Base-by-base conservation (phyloP, 2,329 filamentous ascomycete genomes). In the Stylonectria norvegica region DNA sequence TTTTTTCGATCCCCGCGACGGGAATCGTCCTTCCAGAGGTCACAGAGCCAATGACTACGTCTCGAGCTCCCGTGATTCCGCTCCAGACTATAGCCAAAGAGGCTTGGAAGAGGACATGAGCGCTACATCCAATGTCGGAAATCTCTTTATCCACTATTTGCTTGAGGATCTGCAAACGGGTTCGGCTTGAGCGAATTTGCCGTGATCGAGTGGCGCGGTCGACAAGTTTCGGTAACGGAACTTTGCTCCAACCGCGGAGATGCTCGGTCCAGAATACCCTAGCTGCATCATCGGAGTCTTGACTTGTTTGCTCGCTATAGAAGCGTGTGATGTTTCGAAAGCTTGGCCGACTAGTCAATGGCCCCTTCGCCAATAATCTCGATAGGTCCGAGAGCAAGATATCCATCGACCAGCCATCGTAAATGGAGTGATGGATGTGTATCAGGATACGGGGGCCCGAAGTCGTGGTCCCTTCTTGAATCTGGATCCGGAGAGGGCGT, bases 351-450 rank as follows among this genome's bases (percentile, higher is more conserved):
- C 52, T 29, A 0, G 49, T 25, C 2, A 66, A 4, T 35, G 11
- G 2, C 46, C 38, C 7, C 59, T 57, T 19, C 36, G 35, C 38
- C 0, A 85, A 54, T 2, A 85, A 49, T 0, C 54, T 56, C 4
- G 75, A 70, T 4, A 95, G 65, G 58, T 95, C 88, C 18, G 74
- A 67, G 11, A 87, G 53, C 0, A 94, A 63, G 20, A 91, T 69
- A 36, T 95, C 85, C 57, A 89, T 75, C 0, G 89, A 90, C 90
- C 90, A 96, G n/a, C 89, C 90, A 61, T 96, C 90, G 57, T 95
- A 96, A 1, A 94, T 61, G 1, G 87, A 81, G 63, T 96, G 90
- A 58, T 95, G 89, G 0, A 94, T 69, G 10, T 83, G 72, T 31
- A 87, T 38, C 9, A 77, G 62, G 4, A 60, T 35, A 7, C 67